phyloP scores from a whole-genome alignment of 305 asterid species.

The Fraxinus angustifolia region DNA sequence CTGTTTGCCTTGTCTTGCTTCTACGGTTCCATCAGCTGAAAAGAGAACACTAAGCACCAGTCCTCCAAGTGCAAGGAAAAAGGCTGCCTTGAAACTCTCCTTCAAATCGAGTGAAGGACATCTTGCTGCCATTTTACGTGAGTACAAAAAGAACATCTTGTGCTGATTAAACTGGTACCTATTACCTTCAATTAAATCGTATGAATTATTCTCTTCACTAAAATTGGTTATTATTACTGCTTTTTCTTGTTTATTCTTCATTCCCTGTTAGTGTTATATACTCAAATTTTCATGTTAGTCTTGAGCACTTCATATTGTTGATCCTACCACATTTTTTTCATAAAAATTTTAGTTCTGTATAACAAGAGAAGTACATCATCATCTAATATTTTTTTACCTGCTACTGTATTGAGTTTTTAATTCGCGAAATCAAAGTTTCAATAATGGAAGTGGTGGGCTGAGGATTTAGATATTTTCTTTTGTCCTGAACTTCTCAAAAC shows the following conservation, averaged over 20 bases:
- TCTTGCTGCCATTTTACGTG: conserved; percentile 57
- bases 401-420: neutral
- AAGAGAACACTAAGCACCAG: conserved; percentile 68
- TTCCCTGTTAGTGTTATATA: neutral
- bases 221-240: neutral
- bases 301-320: neutral
- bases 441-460: neutral
- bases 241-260: neutral
- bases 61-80: conserved; percentile 68
- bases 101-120: conserved; percentile 87
- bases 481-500: neutral
- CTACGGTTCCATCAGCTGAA: conserved; percentile 57
- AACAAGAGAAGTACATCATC: neutral
- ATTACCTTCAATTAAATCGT: neutral
- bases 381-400: neutral
- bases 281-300: neutral
- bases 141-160: conserved; percentile 28
- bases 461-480: neutral
- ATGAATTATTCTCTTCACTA: neutral
- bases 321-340: neutral
- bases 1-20: conserved; percentile 92
- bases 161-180: neutral
- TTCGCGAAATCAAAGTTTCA: neutral
- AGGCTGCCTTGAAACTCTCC: conserved; percentile 60
- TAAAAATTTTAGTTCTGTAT: neutral